phyloP scores from a whole-genome alignment of 225 moss, liverwort and hornwort genomes.

The Pseudisothecium myosuroides region DNA sequence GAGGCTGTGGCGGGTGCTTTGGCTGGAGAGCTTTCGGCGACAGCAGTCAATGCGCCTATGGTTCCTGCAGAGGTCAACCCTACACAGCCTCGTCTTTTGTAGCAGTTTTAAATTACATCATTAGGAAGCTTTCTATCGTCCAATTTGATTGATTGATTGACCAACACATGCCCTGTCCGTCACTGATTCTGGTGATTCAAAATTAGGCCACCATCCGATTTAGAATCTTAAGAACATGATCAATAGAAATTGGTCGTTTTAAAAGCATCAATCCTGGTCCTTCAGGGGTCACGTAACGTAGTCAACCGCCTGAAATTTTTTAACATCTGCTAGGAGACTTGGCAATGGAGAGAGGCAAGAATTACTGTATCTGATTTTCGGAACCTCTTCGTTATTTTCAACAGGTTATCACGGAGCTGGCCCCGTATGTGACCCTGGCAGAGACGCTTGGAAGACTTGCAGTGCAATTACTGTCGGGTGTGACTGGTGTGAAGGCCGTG shows the following conservation, averaged over 20 bases:
- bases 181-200: background rate
- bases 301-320: background rate
- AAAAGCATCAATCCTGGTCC: background rate
- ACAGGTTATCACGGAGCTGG: conserved; percentile 65
- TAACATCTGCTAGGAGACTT: background rate
- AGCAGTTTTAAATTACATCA: background rate
- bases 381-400: background rate
- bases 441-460: conserved; percentile 74
- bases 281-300: no score
- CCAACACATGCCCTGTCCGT: background rate
- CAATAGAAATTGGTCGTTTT: background rate
- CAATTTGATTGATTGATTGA: background rate
- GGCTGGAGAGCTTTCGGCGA: conserved; percentile 78
- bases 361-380: background rate
- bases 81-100: background rate
- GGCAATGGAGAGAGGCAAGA: background rate
- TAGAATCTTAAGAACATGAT: background rate
- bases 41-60: conserved; percentile 91
- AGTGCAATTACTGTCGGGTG: conserved; percentile 70
- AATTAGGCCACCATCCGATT: background rate
- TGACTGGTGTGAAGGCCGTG: conserved; percentile 68
- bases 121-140: background rate
- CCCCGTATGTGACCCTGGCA: conserved; percentile 72
- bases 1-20: conserved; percentile 84
- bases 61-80: conserved; percentile 66